phyloP scores from a whole-genome alignment of 176 grass and related monocot species.

The Rhynchospora tenuis region DNA sequence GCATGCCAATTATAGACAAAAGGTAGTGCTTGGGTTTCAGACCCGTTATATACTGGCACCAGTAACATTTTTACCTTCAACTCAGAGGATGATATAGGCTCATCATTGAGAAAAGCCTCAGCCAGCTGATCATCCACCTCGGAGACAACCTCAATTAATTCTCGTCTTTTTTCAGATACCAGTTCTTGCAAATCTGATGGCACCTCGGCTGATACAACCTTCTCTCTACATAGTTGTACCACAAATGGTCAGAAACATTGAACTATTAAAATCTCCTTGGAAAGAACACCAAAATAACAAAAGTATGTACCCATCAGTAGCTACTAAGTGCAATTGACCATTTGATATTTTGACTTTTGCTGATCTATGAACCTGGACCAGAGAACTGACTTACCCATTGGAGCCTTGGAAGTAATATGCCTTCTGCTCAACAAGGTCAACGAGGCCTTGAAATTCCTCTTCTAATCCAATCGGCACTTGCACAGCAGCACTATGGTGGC shows the following conservation, averaged over 20 bases:
- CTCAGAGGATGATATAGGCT: constrained; percentile 62
- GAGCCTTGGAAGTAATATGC: constrained; percentile 77
- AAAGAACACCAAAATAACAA: neutral
- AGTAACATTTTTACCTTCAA: constrained; percentile 57
- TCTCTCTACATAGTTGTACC: constrained; percentile 47
- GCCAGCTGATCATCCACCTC: constrained; percentile 98
- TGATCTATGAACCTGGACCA: neutral
- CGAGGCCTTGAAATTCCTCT: constrained; percentile 93
- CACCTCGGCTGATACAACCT: constrained; percentile 57
- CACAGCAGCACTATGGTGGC: constrained; percentile 91
- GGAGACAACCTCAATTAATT: constrained; percentile 95
- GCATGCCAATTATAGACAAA: constrained; percentile 7
- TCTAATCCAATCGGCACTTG: constrained; percentile 96
- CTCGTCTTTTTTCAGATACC: constrained; percentile 70
- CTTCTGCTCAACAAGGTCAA: constrained; percentile 91
- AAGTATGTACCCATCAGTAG: neutral
- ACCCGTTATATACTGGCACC: neutral
- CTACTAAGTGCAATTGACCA: neutral
- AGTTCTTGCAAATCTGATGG: constrained; percentile 63
- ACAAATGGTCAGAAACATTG: neutral
- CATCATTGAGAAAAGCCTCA: constrained; percentile 93
- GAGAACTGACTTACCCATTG: constrained; percentile 62
- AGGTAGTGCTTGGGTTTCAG: neutral
- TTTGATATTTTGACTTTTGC: neutral
- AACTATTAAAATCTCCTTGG: neutral